A percentile compares a stretch with the other conserved stretches of the same genome.
Evolutionary conservation across 805 yeast species (phyloP).

Genomic region (Myxozyma udenii): DNA sequence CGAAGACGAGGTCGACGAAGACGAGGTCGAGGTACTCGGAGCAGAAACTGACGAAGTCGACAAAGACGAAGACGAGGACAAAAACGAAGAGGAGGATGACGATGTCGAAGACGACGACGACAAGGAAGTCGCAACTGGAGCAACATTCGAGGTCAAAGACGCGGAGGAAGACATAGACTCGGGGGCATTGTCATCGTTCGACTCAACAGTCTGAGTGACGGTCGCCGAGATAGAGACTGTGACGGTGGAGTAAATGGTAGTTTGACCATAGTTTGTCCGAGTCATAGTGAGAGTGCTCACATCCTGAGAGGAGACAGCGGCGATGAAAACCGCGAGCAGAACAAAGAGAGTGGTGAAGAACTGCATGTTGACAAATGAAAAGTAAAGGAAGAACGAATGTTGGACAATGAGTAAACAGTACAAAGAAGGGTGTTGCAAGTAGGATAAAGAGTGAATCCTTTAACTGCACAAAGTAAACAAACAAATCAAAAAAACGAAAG

Average conservation of each 20-base stretch:
- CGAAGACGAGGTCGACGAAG: neutral
- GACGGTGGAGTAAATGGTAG: conserved; percentile 6
- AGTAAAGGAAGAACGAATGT: neutral
- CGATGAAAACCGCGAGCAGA: neutral
- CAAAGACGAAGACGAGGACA: neutral
- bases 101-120: no score
- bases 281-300: conserved; percentile 9
- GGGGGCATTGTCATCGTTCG: neutral
- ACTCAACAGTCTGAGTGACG: neutral
- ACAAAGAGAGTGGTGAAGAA: conserved; percentile 2
- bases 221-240: no score
- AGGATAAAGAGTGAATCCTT: neutral
- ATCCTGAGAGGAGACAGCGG: conserved; percentile 11
- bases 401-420: neutral
- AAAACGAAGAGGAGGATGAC: no score
- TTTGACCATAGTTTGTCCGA: neutral
- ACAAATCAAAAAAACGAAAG: conserved; percentile 2
- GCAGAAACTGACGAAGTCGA: neutral
- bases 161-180: neutral
- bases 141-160: neutral
- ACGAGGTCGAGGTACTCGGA: neutral
- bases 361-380: conserved; percentile 8
- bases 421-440: neutral
- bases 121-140: no score
- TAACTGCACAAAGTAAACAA: neutral